phyloP scores from a whole-genome alignment of 805 yeast species.

The Yarrowia bubula region DNA sequence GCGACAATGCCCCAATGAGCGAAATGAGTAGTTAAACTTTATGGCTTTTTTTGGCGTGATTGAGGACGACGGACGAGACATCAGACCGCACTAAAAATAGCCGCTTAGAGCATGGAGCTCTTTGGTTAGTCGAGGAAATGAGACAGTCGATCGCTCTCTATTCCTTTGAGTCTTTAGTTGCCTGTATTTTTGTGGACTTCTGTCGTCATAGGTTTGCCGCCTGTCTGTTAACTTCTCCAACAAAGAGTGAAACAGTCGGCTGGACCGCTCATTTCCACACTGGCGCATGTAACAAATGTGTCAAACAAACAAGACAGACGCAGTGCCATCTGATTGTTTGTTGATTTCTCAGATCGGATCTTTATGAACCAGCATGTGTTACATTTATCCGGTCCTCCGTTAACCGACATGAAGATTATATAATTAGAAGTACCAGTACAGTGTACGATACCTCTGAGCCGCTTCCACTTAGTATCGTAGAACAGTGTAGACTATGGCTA shows the following conservation, averaged over 20 bases:
- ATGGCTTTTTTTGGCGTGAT: conserved; percentile 4
- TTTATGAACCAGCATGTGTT: too few relatives aligned
- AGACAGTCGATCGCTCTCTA: neutral
- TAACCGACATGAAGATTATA: too few relatives aligned
- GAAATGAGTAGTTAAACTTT: conserved; percentile 18
- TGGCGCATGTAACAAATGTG: neutral
- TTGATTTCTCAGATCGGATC: too few relatives aligned
- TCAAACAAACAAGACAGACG: neutral
- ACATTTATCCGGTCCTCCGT: too few relatives aligned
- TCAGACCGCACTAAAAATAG: neutral
- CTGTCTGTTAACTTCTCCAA: neutral
- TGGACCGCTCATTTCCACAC: neutral
- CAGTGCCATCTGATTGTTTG: neutral
- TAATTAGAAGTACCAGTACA: too few relatives aligned
- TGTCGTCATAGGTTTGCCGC: neutral
- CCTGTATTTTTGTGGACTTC: neutral
- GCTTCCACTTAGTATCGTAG: too few relatives aligned
- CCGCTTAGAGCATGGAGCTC: neutral
- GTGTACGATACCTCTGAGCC: too few relatives aligned
- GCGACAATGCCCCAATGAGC: conserved; percentile 20
- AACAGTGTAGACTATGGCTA: too few relatives aligned
- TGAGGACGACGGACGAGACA: neutral
- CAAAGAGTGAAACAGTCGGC: conserved; percentile 4
- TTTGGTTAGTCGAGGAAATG: neutral
- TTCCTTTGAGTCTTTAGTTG: too few relatives aligned